These are phyloP conservation scores for Hanseniaspora singularis DNA, from an alignment of 805 yeast species.

Conservation along the genomic window DNA sequence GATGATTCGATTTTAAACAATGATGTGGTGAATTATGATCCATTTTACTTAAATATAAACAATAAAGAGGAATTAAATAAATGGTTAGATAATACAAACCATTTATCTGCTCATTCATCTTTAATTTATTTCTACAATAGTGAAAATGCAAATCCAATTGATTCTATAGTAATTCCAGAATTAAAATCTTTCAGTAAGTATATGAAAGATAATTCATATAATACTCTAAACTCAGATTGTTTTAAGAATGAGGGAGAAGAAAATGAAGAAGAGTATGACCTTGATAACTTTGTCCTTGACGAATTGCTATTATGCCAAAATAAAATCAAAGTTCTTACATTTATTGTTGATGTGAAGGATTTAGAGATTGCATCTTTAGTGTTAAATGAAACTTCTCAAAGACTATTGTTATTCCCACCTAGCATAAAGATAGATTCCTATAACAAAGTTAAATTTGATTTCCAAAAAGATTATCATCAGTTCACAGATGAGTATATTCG, in stretches of 20 bases:
- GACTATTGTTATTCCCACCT: conserved; percentile 11
- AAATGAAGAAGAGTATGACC: background rate
- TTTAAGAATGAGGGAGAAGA: background rate
- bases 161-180: conserved; percentile 21
- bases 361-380: background rate
- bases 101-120: conserved; percentile 3
- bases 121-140: conserved; percentile 8
- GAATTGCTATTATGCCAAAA: conserved; percentile 8
- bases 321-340: conserved; percentile 1
- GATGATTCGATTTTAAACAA: background rate
- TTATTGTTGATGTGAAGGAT: conserved; percentile 2
- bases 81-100: conserved; percentile 11
- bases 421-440: background rate
- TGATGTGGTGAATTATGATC: background rate
- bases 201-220: conserved; percentile 4
- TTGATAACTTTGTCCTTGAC: background rate
- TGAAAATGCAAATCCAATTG: conserved; percentile 17
- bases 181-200: conserved; percentile 3
- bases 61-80: background rate
- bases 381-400: background rate
- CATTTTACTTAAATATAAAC: conserved; percentile 1
- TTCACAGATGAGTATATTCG: background rate
- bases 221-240: background rate
- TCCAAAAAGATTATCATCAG: background rate
- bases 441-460: background rate